These are phyloP conservation scores for Fusarium sororula DNA, from an alignment of 2,329 filamentous ascomycete species.

Conservation along the genomic window DNA sequence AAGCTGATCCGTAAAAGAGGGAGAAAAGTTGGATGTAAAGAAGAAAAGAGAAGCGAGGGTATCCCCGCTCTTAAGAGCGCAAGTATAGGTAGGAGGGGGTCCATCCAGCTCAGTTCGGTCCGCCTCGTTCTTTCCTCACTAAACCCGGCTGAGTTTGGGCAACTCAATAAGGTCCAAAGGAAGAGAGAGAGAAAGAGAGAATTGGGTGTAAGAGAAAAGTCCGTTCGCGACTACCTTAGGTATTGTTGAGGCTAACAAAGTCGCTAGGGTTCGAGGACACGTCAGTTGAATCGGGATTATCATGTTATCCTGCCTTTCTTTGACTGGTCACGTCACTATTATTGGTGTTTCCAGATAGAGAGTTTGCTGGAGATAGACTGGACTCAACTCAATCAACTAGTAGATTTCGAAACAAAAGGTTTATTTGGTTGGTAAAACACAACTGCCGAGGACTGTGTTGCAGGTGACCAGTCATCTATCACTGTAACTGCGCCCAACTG, in stretches of 20 bases:
- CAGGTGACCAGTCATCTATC: conserved; percentile 5
- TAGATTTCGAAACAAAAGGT: not conserved
- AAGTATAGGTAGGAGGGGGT: conserved; percentile 25
- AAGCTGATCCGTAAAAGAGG: not conserved
- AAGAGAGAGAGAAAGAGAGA: not conserved
- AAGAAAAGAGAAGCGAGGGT: conserved; percentile 6
- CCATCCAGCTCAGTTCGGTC: not conserved
- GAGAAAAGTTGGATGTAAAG: conserved; percentile 22
- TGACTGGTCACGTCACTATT: not conserved
- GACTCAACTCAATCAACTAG: conserved; percentile 8
- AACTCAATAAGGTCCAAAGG: not conserved
- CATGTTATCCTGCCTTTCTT: not conserved
- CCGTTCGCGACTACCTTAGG: not conserved
- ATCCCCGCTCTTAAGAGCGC: conserved; percentile 19
- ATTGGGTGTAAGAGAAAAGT: not conserved
- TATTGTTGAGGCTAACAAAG: not conserved
- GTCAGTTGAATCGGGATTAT: not conserved
- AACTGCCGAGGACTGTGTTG: conserved; percentile 6
- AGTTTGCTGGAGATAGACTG: not conserved
- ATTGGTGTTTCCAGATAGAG: not conserved
- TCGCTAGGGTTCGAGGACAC: not conserved
- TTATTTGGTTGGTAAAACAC: not conserved
- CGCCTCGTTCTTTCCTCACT: conserved; percentile 15
- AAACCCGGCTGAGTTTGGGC: conserved; percentile 1
- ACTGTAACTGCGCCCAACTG: not conserved